Evolutionary conservation across 805 yeast genomes (phyloP).

Genomic region (Brettanomyces custersianus): DNA sequence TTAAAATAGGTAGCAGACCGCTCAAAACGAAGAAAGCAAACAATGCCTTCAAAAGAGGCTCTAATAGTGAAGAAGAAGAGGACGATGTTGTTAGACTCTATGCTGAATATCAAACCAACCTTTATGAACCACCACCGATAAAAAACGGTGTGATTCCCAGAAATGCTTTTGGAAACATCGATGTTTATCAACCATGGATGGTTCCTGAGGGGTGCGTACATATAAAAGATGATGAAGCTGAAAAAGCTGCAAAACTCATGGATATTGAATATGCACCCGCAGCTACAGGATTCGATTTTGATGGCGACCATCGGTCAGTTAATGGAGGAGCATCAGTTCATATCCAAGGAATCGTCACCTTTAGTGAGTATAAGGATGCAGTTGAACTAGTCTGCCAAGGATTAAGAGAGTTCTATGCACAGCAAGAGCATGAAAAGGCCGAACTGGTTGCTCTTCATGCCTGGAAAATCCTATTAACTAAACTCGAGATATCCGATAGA

Average conservation of each 20-base stretch:
- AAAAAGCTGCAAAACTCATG: slow-evolving; percentile 61
- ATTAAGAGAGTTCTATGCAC: slow-evolving; percentile 39
- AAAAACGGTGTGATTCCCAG: slow-evolving; percentile 61
- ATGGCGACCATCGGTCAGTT: slow-evolving; percentile 27
- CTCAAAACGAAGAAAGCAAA: slow-evolving; percentile 33
- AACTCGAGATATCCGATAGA: slow-evolving; percentile 37
- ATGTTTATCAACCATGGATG: slow-evolving; percentile 71
- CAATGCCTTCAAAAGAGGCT: slow-evolving; percentile 19
- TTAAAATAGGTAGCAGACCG: slow-evolving; percentile 65
- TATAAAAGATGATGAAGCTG: slow-evolving; percentile 44
- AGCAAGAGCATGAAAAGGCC: slow-evolving; percentile 31
- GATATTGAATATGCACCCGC: slow-evolving; percentile 81
- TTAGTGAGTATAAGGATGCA: slow-evolving; percentile 52
- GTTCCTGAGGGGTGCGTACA: slow-evolving; percentile 72
- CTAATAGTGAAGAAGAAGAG: slow-evolving; percentile 36
- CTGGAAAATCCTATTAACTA: slow-evolving; percentile 47
- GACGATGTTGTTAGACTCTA: slow-evolving; percentile 54
- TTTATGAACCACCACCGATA: slow-evolving; percentile 58
- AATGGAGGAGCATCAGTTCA: slow-evolving; percentile 45
- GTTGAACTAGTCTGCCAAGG: slow-evolving; percentile 41
- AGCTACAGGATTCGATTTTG: slow-evolving; percentile 76
- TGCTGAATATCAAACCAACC: slow-evolving; percentile 69
- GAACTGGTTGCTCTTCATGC: slow-evolving; percentile 42
- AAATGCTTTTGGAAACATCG: slow-evolving; percentile 79
- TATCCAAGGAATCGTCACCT: slow-evolving; percentile 70